Conservation (phyloP, 2,329 filamentous ascomycete genomes). For the Ophiocordyceps camponoti-floridani region DNA sequence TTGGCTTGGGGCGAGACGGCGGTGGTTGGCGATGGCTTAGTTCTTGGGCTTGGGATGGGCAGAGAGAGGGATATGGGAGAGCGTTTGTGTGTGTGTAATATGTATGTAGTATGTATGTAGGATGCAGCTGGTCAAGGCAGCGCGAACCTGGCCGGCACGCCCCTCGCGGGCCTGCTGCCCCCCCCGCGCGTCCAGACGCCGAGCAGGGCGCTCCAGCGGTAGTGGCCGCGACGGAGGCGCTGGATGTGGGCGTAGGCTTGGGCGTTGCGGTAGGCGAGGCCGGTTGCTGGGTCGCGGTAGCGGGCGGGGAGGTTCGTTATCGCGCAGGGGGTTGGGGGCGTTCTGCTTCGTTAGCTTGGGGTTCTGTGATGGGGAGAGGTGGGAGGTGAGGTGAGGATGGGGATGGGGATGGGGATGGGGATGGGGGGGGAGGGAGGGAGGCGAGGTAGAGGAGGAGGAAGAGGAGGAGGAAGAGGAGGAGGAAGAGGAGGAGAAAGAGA, state of each 20-base stretch:
- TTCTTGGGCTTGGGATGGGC: too few species aligned
- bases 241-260: constrained; percentile 72
- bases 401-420: too few species aligned
- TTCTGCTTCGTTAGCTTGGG: constrained; percentile 16
- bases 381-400: too few species aligned
- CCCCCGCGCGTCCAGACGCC: constrained; percentile 67
- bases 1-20: too few species aligned
- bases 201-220: constrained; percentile 65
- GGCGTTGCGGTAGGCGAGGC: constrained; percentile 62
- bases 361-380: not conserved
- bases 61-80: too few species aligned
- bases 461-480: not conserved
- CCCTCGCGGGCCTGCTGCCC: constrained; percentile 40
- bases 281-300: constrained; percentile 73
- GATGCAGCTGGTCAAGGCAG: too few species aligned
- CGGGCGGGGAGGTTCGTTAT: constrained; percentile 69
- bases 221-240: constrained; percentile 52
- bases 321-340: constrained; percentile 47
- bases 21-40: too few species aligned
- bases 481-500: not conserved
- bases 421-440: too few species aligned
- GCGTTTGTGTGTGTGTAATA: too few species aligned
- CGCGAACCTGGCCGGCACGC: constrained; percentile 72
- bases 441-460: not conserved
- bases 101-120: too few species aligned